Percentiles rank a stretch among this genome's conserved stretches.
phyloP scores from a whole-genome alignment of 2,329 filamentous ascomycete genomes.

The Ophiognomonia clavigignenti-juglandacearum region DNA sequence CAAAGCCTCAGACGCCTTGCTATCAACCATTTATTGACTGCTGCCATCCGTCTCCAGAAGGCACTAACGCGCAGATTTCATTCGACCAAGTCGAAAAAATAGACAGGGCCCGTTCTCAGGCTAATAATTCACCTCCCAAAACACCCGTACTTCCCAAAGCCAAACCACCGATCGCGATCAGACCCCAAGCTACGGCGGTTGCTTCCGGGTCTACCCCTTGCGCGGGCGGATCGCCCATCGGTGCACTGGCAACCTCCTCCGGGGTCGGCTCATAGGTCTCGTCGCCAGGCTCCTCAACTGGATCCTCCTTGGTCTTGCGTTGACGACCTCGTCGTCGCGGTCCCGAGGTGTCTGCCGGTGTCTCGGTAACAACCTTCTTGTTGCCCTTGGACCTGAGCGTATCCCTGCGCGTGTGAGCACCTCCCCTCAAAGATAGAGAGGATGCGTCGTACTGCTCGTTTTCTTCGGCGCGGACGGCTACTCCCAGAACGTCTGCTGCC shows the following conservation, averaged over 20 bases:
- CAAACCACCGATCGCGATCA: conserved; percentile 38
- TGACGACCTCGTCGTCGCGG: conserved; percentile 22
- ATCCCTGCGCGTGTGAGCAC: conserved; percentile 13
- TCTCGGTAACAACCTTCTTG: conserved; percentile 1
- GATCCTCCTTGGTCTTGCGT: conserved; percentile 23
- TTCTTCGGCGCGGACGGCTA: conserved; percentile 27
- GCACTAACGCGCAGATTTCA: background rate
- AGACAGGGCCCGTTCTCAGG: conserved; percentile 24
- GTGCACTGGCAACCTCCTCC: conserved; percentile 25
- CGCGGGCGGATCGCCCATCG: conserved; percentile 36
- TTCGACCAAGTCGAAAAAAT: background rate
- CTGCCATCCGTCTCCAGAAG: background rate
- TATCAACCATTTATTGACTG: background rate
- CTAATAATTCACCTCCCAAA: conserved; percentile 41
- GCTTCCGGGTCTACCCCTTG: conserved; percentile 41
- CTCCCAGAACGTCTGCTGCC: conserved; percentile 45
- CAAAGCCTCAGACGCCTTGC: background rate
- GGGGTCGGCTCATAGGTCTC: conserved; percentile 33
- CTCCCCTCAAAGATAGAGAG: conserved; percentile 22
- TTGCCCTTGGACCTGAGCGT: conserved; percentile 7
- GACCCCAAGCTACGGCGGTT: conserved; percentile 40
- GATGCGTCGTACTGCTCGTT: too few species aligned
- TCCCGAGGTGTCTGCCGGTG: conserved; percentile 3
- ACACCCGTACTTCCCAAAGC: conserved; percentile 40
- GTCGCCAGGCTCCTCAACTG: conserved; percentile 23